A percentile compares a stretch with the other conserved stretches of the same genome.
phyloP scores from a whole-genome alignment of 1,284 basidiomycete genomes.

The Austroboletus novae-zelandiae region DNA sequence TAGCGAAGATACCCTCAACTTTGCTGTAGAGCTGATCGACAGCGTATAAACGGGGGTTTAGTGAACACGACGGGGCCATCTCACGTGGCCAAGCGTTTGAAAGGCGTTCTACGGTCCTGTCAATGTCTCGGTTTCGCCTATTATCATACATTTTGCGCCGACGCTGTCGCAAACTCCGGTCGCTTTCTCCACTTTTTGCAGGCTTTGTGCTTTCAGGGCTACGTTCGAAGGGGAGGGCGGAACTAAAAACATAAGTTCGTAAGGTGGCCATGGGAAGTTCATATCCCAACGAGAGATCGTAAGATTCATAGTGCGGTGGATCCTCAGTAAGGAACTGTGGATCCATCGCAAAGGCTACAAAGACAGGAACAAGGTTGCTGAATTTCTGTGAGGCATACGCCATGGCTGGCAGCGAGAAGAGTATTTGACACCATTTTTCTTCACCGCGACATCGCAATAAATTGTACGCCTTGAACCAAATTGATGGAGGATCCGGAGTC shows the following conservation, averaged over 20 bases:
- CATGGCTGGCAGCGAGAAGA: slow-evolving; percentile 33
- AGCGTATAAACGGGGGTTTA: slow-evolving; percentile 1
- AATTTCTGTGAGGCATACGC: slow-evolving; percentile 21
- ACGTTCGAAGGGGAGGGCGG: slow-evolving; percentile 7
- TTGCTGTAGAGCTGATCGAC: not conserved
- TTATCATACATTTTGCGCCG: slow-evolving; percentile 1
- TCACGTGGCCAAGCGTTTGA: slow-evolving; percentile 14
- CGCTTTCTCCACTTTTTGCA: not conserved
- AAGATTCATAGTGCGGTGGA: slow-evolving; percentile 10
- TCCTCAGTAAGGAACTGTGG: slow-evolving; percentile 5
- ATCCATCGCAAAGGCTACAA: slow-evolving; percentile 30
- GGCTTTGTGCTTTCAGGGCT: slow-evolving; percentile 11
- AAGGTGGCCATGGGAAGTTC: slow-evolving; percentile 1
- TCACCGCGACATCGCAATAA: slow-evolving; percentile 19
- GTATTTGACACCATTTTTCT: slow-evolving; percentile 20
- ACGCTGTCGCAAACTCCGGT: not conserved
- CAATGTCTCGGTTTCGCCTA: not conserved
- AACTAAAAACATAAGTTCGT: not conserved
- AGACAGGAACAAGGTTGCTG: slow-evolving; percentile 19
- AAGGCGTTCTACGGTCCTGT: not conserved
- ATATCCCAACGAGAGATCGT: slow-evolving; percentile 14
- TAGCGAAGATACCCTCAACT: slow-evolving; percentile 4
- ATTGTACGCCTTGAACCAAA: slow-evolving; percentile 34
- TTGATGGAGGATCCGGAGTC: slow-evolving; percentile 8
- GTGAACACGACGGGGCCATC: not conserved